phyloP scores from a whole-genome alignment of 495 filamentous ascomycete species.

The Podospora bellae-mahoneyi region DNA sequence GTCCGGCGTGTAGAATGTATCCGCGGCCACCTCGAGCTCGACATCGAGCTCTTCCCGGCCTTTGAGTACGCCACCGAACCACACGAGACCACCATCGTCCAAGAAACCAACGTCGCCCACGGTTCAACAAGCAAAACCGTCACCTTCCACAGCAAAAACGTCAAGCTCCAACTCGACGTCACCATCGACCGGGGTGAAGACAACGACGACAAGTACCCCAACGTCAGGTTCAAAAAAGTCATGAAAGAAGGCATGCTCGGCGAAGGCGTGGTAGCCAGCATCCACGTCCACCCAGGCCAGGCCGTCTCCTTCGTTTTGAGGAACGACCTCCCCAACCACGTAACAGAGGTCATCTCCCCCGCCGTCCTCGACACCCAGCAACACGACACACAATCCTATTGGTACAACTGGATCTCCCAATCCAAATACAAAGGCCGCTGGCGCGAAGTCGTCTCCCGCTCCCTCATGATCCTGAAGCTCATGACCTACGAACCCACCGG shows the following conservation, averaged over 20 bases:
- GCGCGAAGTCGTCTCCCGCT: conserved; percentile 63
- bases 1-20: conserved; percentile 69
- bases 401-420: conserved; percentile 68
- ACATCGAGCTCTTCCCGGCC: conserved; percentile 66
- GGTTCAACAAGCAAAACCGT: conserved; percentile 54
- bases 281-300: conserved; percentile 61
- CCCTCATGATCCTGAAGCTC: conserved; percentile 67
- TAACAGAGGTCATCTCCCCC: conserved; percentile 51
- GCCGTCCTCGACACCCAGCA: conserved; percentile 56
- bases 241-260: conserved; percentile 50
- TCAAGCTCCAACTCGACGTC: conserved; percentile 62
- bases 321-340: conserved; percentile 49
- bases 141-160: conserved; percentile 54
- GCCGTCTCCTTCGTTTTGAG: conserved; percentile 64
- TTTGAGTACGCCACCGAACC: conserved; percentile 62
- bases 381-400: conserved; percentile 61
- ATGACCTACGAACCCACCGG: conserved; percentile 60
- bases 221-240: conserved; percentile 51
- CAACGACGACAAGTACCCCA: conserved; percentile 44
- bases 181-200: conserved; percentile 57
- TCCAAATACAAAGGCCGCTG: conserved; percentile 67
- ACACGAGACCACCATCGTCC: conserved; percentile 52
- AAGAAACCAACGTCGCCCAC: conserved; percentile 33
- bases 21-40: conserved; percentile 56
- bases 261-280: conserved; percentile 56